phyloP scores from a whole-genome alignment of 371 early-diverging fungal species.

The Circinella minor region DNA sequence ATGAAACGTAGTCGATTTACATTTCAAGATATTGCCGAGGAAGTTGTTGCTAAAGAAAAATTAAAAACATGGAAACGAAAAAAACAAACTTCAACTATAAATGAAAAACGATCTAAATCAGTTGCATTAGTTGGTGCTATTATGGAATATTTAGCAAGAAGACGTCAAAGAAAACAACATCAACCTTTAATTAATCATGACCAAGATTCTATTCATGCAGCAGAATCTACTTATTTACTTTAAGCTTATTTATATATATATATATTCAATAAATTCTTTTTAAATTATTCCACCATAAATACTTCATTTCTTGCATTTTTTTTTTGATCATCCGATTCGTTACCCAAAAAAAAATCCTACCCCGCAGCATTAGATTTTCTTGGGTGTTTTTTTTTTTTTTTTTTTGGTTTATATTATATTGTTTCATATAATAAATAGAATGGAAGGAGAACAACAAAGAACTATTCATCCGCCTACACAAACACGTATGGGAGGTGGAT shows the following conservation, averaged over 20 bases:
- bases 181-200: background rate
- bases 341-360: background rate
- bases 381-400: background rate
- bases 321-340: background rate
- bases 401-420: background rate
- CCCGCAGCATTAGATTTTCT: background rate
- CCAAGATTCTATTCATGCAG: background rate
- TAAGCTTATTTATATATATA: background rate
- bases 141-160: slow-evolving; percentile 9
- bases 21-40: slow-evolving; percentile 6
- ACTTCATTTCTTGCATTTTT: background rate
- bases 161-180: background rate
- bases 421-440: background rate
- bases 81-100: background rate
- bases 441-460: background rate
- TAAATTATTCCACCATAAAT: background rate
- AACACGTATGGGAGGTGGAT: slow-evolving; percentile 32
- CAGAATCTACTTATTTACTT: slow-evolving; percentile 2
- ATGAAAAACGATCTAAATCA: background rate
- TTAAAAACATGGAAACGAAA: slow-evolving; percentile 1
- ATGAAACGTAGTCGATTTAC: background rate
- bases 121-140: slow-evolving; percentile 4
- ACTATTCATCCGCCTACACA: slow-evolving; percentile 12
- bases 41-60: slow-evolving; percentile 1
- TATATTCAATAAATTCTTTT: too few species aligned